Percentiles rank a stretch among this genome's conserved stretches.
Evolutionary conservation across 2,329 filamentous ascomycete species (phyloP).

Genomic region (Amauroascus verrucosus): DNA sequence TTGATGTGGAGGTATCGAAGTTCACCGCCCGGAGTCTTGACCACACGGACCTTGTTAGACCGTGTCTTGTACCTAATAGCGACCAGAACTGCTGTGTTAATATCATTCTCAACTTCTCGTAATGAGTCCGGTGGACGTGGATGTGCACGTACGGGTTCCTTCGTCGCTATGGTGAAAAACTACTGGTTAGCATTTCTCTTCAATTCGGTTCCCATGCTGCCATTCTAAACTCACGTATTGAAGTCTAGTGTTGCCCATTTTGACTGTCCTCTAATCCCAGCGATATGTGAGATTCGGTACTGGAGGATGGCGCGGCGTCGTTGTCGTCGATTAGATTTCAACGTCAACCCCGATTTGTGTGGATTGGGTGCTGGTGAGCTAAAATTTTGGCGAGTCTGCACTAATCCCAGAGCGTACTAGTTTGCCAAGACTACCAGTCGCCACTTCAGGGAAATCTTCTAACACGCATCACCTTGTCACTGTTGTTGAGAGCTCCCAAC

Average conservation of each 20-base stretch:
- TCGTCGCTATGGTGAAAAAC: constrained; percentile 49
- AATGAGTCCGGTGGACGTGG: neutral
- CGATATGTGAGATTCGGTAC: constrained; percentile 28
- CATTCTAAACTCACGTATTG: constrained; percentile 34
- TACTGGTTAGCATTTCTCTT: constrained; percentile 22
- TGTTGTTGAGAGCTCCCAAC: constrained; percentile 1
- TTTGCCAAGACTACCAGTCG: constrained; percentile 19
- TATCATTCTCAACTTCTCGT: constrained; percentile 21
- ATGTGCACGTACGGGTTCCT: constrained; percentile 61
- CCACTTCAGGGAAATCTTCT: constrained; percentile 24
- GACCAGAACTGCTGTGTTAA: constrained; percentile 20
- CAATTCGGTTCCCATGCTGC: neutral
- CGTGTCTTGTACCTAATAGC: constrained; percentile 81
- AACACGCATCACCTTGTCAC: constrained; percentile 12
- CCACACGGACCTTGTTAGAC: constrained; percentile 90
- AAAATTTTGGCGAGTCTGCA: constrained; percentile 28
- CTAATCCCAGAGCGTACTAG: constrained; percentile 26
- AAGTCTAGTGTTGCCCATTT: constrained; percentile 45
- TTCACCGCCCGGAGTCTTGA: constrained; percentile 95
- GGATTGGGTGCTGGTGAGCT: constrained; percentile 30
- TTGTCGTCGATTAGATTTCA: constrained; percentile 35
- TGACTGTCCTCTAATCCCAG: constrained; percentile 38
- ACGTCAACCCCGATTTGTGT: constrained; percentile 34
- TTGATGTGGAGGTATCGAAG: constrained; percentile 97
- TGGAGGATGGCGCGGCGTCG: constrained; percentile 35